A percentile compares a stretch with the other conserved stretches of the same genome.
Conservation (phyloP, 2,329 filamentous ascomycete species). For the Pseudogymnoascus sp. region DNA sequence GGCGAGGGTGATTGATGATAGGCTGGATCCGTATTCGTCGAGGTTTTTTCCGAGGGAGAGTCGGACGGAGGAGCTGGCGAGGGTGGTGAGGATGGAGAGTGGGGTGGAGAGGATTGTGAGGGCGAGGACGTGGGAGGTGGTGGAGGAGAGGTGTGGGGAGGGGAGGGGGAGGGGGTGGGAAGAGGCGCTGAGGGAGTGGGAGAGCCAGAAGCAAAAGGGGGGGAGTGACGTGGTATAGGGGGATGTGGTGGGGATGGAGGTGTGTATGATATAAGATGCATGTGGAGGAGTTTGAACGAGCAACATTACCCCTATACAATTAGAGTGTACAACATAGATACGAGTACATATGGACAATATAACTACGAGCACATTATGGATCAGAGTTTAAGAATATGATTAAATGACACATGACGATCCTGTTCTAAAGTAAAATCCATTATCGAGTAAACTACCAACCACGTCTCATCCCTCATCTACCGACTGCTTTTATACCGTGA, state of each 20-base stretch:
- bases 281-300: neutral
- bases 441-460: slow-evolving; percentile 28
- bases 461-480: slow-evolving; percentile 27
- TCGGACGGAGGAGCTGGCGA: slow-evolving; percentile 70
- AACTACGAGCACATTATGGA: neutral
- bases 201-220: slow-evolving; percentile 23
- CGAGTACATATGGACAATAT: neutral
- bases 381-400: slow-evolving; percentile 1
- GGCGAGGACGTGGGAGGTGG: slow-evolving; percentile 69
- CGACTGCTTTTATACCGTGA: slow-evolving; percentile 29
- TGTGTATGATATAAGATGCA: neutral
- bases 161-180: slow-evolving; percentile 48
- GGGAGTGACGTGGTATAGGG: neutral
- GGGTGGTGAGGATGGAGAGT: slow-evolving; percentile 64
- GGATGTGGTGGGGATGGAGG: neutral
- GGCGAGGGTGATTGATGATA: slow-evolving; percentile 72
- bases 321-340: slow-evolving; percentile 7
- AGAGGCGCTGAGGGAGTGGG: slow-evolving; percentile 56
- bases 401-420: slow-evolving; percentile 2
- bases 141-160: slow-evolving; percentile 64
- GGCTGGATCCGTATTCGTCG: slow-evolving; percentile 83
- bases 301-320: neutral
- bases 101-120: slow-evolving; percentile 73
- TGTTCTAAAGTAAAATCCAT: slow-evolving; percentile 28
- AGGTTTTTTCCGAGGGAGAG: slow-evolving; percentile 74